Percentiles rank a stretch among this genome's conserved stretches.
phyloP scores from a whole-genome alignment of 2,329 filamentous ascomycete genomes.

The Hypoxylon sp. region DNA sequence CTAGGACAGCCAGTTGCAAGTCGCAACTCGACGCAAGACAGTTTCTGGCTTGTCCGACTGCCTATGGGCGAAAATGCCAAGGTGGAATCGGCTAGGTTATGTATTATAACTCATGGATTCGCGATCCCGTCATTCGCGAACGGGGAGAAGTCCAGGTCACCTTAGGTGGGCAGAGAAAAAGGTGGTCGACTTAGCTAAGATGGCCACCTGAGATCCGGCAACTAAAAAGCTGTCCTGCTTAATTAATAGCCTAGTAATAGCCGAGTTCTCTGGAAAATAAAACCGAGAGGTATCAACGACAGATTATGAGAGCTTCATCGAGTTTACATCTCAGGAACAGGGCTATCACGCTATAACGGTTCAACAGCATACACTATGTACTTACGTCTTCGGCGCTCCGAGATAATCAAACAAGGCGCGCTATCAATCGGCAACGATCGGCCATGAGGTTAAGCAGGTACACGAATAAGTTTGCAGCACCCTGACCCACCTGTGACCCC shows the following conservation, averaged over 20 bases:
- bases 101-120: conserved; percentile 28
- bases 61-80: conserved; percentile 23
- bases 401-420: conserved; percentile 16
- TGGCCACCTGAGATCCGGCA: conserved; percentile 1
- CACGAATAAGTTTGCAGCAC: conserved; percentile 32
- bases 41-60: conserved; percentile 35
- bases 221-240: not conserved
- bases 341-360: conserved; percentile 10
- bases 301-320: conserved; percentile 10
- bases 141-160: conserved; percentile 1
- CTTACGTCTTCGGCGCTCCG: conserved; percentile 16
- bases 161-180: not conserved
- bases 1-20: conserved; percentile 31
- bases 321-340: conserved; percentile 10
- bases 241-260: not conserved
- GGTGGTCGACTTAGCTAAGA: conserved; percentile 10
- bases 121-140: not conserved
- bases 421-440: conserved; percentile 33
- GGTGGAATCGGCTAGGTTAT: conserved; percentile 15
- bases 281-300: conserved; percentile 9
- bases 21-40: conserved; percentile 41
- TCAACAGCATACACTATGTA: conserved; percentile 15
- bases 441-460: conserved; percentile 36
- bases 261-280: not conserved
- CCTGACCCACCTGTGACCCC: conserved; percentile 30